Percentiles rank a stretch among this genome's conserved stretches.
These are phyloP conservation scores for Gonapodya prolifera DNA, from an alignment of 192 early-diverging fungal species.

Conservation along the genomic window DNA sequence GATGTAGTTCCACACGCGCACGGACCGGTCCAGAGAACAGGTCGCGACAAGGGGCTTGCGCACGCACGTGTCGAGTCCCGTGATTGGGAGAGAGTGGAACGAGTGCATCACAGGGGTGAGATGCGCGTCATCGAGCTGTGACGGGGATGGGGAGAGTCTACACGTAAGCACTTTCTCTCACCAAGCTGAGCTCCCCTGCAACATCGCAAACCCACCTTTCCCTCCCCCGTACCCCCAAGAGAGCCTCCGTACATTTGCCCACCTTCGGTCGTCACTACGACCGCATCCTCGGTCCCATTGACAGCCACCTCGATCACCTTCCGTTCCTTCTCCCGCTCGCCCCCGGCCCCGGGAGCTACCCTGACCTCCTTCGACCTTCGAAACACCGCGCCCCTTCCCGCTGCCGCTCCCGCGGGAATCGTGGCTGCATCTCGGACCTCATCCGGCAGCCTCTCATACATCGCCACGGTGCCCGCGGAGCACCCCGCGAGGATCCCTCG, in stretches of 20 bases:
- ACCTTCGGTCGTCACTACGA: background rate
- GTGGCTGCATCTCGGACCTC: background rate
- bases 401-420: background rate
- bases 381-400: background rate
- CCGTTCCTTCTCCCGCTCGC: background rate
- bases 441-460: slow-evolving; percentile 31
- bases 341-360: background rate
- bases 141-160: background rate
- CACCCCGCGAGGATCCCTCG: slow-evolving; percentile 34
- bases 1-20: slow-evolving; percentile 52
- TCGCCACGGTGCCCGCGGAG: slow-evolving; percentile 16
- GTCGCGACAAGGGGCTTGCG: slow-evolving; percentile 44
- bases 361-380: background rate
- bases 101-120: slow-evolving; percentile 23
- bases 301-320: background rate
- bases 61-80: slow-evolving; percentile 38
- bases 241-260: background rate
- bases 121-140: background rate
- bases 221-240: background rate
- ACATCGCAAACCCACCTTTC: background rate
- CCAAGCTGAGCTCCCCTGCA: background rate
- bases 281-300: background rate
- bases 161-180: background rate
- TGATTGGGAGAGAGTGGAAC: slow-evolving; percentile 40
- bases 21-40: slow-evolving; percentile 36